Base-by-base conservation (phyloP, 1,139 yeast species). In the Pichia sp. region DNA sequence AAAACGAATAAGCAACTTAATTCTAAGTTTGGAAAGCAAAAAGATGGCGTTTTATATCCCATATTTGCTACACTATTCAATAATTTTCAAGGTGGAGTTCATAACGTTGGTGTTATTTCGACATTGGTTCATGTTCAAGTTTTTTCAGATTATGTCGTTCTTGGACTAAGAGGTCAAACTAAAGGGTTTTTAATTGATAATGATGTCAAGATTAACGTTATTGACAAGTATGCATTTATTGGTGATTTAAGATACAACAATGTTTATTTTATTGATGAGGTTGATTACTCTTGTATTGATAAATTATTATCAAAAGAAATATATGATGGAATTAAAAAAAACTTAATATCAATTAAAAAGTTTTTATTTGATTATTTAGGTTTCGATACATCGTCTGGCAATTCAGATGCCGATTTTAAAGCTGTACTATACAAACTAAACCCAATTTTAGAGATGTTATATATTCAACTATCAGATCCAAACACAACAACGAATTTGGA, bases 401-500 rank as follows among this genome's bases (percentile, higher is more conserved):
- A 25, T 25, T 32, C 35, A 32, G 35, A 32, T 9, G 8, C 22
- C 2, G 60, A 23, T 39, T 52, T 60, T 54, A 61, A 54, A 30
- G 59, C 55, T 9, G 71, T 73, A 50, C 65, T 81, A 16, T 61
- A 80, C 35, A 68, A 78, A 1, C 66, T 82, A 36, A 76, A 82
- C 20, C 90, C 89, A 0, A 63, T 82, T 46, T 81, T 87, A 0
- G 77, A 76, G 54, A 73, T 82, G 0, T 66, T 82, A n/a, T 76
- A 70, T 56, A 61, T 77, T 40, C 85, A 80, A 57, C 42, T 63
- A 6, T 56, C 61, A 0, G 48, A 58, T 1, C 12, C 43, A 16
- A 42, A 32, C 3, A 49, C 48, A 3, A 32, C 38, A 2, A 59
- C 54, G 13, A 53, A 56, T 23, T 24, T 53, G 0, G 40, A 45